Base-by-base conservation (phyloP, 345 rosid species). In the Eutrema yunnanense region DNA sequence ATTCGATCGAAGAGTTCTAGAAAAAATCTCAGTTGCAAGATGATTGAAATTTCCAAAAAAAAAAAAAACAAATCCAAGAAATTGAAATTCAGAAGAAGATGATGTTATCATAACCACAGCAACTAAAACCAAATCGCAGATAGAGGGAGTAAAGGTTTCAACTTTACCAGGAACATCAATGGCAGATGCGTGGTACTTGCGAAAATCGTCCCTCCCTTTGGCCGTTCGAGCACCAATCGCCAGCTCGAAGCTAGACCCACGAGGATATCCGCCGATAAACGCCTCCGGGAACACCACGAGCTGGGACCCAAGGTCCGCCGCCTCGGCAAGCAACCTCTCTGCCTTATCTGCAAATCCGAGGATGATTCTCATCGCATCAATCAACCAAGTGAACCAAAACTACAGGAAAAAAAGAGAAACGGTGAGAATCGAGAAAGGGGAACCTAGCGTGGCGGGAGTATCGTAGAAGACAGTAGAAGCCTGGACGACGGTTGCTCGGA, bases 251-350 rank as follows among this genome's bases (percentile, higher is more conserved):
- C 38, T 82, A 5, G 97, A 86, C 22, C 98, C 97, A 14, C 97
- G 90, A 6, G 98, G 96, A 73, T 91, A 94, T 0, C 98, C 97
- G 0, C 97, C 98, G 13, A 94, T 67, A 60, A 94, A 94, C 7
- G 98, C 97, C 78, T 94, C 98, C 12, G 98, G 98, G 76, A 94
- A 91, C 66, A 94, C 90, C 29, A 94, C 97, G 52, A 94, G 84
- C 77, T 88, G 92, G 5, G 97, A 82, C 4, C 98, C 98, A 29
- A 74, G 78, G 8, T 85, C 85, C 3, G 92, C 96, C 47, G 97
- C 96, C 80, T 91, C 98, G 2, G 90, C 87, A 71, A 91, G 74
- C 68, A 94, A 75, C 56, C 95, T 86, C 85, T 94, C 97, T 22
- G 96, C 98, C 85, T 94, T 91, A 42, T 87, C 96, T 90, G 82